Evolutionary conservation across 2,329 filamentous ascomycete genomes (phyloP).

Genomic region (Erysiphe neolycopersici): DNA sequence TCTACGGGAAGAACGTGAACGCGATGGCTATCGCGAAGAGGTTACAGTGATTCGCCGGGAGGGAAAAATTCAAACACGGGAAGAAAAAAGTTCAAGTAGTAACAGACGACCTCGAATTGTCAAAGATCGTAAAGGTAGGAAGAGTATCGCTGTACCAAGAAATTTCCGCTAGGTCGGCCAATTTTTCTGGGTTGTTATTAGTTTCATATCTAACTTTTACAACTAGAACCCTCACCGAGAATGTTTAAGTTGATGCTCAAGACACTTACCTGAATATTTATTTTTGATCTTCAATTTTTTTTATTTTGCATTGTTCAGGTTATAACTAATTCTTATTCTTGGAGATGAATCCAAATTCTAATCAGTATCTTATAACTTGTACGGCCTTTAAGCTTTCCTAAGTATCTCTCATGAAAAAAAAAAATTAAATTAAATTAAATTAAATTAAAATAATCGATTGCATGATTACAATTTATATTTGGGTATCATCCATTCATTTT

Average conservation of each 20-base stretch:
- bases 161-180: slow-evolving; percentile 17
- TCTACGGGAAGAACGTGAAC: slow-evolving; percentile 19
- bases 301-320: too few species aligned
- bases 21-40: slow-evolving; percentile 18
- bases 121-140: slow-evolving; percentile 89
- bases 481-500: too few species aligned
- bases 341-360: too few species aligned
- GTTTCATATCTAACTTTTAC: neutral
- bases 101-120: slow-evolving; percentile 27
- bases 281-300: neutral
- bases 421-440: too few species aligned
- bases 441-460: too few species aligned
- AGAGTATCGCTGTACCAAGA: slow-evolving; percentile 59
- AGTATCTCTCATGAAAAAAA: too few species aligned
- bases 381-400: too few species aligned
- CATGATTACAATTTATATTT: too few species aligned
- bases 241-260: neutral
- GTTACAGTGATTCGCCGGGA: slow-evolving; percentile 23
- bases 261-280: neutral
- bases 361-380: too few species aligned
- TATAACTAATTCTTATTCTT: too few species aligned
- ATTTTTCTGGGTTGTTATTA: neutral
- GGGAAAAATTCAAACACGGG: slow-evolving; percentile 15
- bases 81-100: neutral
- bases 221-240: neutral